These are phyloP conservation scores for Chalciporus chontae DNA, from an alignment of 768 basidiomycete species.

Conservation along the genomic window DNA sequence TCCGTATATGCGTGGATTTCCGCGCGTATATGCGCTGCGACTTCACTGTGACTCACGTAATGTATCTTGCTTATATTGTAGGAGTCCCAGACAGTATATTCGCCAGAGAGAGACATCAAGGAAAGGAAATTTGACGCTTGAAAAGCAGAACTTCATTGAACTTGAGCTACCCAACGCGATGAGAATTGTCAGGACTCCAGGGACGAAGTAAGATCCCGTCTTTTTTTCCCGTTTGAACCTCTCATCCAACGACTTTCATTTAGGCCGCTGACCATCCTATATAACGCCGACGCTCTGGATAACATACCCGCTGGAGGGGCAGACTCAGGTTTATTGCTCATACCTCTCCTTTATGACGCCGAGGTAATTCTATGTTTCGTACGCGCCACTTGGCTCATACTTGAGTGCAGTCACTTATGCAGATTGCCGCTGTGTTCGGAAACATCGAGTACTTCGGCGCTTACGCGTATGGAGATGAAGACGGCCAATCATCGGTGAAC, in stretches of 20 bases:
- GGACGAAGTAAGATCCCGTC: slow-evolving; percentile 44
- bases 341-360: slow-evolving; percentile 57
- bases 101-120: slow-evolving; percentile 15
- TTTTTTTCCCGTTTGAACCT: not conserved
- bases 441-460: slow-evolving; percentile 52
- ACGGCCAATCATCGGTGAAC: slow-evolving; percentile 14
- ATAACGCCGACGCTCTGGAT: slow-evolving; percentile 53
- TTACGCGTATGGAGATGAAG: slow-evolving; percentile 21
- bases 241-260: not conserved
- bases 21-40: slow-evolving; percentile 13
- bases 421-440: slow-evolving; percentile 60
- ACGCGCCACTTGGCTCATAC: slow-evolving; percentile 5
- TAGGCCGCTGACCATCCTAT: slow-evolving; percentile 44
- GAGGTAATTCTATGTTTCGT: slow-evolving; percentile 39
- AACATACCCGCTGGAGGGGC: slow-evolving; percentile 7
- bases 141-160: slow-evolving; percentile 32
- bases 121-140: slow-evolving; percentile 11
- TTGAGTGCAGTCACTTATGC: slow-evolving; percentile 43
- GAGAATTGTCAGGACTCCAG: slow-evolving; percentile 52
- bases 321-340: slow-evolving; percentile 40
- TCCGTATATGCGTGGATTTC: not conserved
- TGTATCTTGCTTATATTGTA: slow-evolving; percentile 9
- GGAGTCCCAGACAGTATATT: slow-evolving; percentile 22
- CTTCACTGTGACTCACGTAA: slow-evolving; percentile 20
- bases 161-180: slow-evolving; percentile 57